phyloP scores from a whole-genome alignment of 2,329 filamentous ascomycete genomes.

The Penicillium sp. region DNA sequence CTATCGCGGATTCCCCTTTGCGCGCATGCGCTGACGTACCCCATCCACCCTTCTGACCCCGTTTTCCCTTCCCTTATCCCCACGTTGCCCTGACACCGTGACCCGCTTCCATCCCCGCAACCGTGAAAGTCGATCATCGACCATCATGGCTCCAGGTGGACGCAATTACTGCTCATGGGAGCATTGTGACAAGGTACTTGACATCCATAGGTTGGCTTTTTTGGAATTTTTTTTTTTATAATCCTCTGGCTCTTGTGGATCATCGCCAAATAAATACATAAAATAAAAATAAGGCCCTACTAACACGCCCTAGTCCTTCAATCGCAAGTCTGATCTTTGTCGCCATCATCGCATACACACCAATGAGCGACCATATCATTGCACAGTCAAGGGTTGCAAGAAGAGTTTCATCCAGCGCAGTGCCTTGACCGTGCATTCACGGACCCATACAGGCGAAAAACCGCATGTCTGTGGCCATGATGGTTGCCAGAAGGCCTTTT shows the following conservation, averaged over 20 bases:
- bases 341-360: conserved; percentile 50
- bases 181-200: conserved; percentile 44
- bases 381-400: conserved; percentile 45
- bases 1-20: conserved; percentile 14
- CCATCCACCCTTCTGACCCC: background rate
- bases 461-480: conserved; percentile 45
- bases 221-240: no score
- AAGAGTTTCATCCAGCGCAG: conserved; percentile 52
- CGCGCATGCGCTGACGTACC: conserved; percentile 15
- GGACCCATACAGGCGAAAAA: no score
- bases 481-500: conserved; percentile 46
- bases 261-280: no score
- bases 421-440: conserved; percentile 47
- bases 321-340: conserved; percentile 50
- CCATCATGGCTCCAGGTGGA: conserved; percentile 42
- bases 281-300: no score
- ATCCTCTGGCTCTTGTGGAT: background rate
- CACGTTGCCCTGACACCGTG: conserved; percentile 13
- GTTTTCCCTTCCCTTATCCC: conserved; percentile 3
- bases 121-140: background rate
- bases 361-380: conserved; percentile 50
- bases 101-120: conserved; percentile 18
- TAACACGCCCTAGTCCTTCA: conserved; percentile 42
- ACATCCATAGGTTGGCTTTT: background rate
- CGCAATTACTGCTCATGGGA: conserved; percentile 47